Percentiles rank a stretch among this genome's conserved stretches.
Conservation (phyloP, 2,329 filamentous ascomycete species). For the Hymenoscyphus salicellus region DNA sequence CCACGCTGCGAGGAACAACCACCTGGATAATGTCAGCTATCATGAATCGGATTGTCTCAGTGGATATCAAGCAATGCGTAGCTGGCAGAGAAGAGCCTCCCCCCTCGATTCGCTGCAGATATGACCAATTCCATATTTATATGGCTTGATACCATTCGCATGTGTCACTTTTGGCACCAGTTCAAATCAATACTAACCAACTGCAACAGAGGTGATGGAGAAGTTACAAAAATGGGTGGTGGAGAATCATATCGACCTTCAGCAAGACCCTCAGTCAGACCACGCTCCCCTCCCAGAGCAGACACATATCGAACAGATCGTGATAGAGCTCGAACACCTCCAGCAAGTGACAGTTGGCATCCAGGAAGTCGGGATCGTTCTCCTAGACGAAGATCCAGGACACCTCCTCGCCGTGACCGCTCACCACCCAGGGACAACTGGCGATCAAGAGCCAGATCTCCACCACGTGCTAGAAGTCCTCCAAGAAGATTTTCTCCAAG, state of each 20-base stretch:
- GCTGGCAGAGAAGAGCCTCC: not conserved
- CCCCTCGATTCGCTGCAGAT: not conserved
- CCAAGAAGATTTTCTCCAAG: conserved; percentile 35
- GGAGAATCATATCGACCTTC: conserved; percentile 37
- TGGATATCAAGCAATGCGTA: conserved; percentile 1
- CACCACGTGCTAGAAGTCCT: conserved; percentile 32
- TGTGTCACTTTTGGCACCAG: not conserved
- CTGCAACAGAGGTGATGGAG: conserved; percentile 32
- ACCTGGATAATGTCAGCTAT: not conserved
- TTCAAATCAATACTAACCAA: conserved; percentile 13
- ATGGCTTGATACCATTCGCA: not conserved
- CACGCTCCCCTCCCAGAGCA: conserved; percentile 29
- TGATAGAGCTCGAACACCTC: conserved; percentile 29
- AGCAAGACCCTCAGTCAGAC: conserved; percentile 13
- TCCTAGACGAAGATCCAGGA: conserved; percentile 34
- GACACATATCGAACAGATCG: conserved; percentile 30
- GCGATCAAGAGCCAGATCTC: conserved; percentile 31
- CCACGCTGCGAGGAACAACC: not conserved
- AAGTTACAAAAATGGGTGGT: conserved; percentile 35
- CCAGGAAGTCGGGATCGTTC: conserved; percentile 31
- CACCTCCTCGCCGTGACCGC: conserved; percentile 33
- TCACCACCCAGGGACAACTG: conserved; percentile 31
- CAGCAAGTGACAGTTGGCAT: conserved; percentile 32
- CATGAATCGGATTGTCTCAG: not conserved
- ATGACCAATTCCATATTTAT: not conserved